A percentile compares a stretch with the other conserved stretches of the same genome.
Evolutionary conservation across 169 alveolate species (phyloP).

Genomic region (Eimeria acervulina): DNA sequence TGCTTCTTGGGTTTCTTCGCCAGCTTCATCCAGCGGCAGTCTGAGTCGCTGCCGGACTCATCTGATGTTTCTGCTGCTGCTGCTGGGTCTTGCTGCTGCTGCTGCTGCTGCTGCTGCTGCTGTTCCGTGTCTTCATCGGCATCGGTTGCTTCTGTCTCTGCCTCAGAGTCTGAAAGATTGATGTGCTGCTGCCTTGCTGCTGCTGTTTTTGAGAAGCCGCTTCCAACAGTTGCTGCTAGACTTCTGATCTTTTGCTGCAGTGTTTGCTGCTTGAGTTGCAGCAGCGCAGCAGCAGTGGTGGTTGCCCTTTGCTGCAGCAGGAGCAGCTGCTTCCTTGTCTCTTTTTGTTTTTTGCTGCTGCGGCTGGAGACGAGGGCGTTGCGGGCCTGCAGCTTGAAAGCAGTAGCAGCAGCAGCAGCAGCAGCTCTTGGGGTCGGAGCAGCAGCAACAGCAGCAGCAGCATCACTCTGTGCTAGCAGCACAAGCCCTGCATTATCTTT

Average conservation of each 20-base stretch:
- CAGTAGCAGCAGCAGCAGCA: slow-evolving; percentile 40
- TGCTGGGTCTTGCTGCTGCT: too few species aligned
- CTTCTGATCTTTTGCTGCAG: slow-evolving; percentile 7
- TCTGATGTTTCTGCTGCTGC: not conserved
- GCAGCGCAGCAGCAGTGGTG: not conserved
- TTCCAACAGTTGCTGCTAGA: not conserved
- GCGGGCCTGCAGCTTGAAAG: not conserved
- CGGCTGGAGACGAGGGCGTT: not conserved
- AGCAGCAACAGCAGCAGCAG: slow-evolving; percentile 52
- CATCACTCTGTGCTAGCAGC: slow-evolving; percentile 27
- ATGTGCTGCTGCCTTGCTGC: too few species aligned
- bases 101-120: not conserved
- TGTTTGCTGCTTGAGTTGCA: slow-evolving; percentile 44
- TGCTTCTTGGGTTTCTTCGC: not conserved
- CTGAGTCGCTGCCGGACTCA: not conserved
- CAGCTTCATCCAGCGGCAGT: slow-evolving; percentile 33
- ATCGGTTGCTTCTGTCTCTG: not conserved
- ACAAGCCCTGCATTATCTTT: slow-evolving; percentile 6
- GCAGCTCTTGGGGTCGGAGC: not conserved
- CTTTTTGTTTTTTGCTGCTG: slow-evolving; percentile 10
- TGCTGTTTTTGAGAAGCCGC: not conserved
- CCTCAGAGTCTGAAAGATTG: not conserved
- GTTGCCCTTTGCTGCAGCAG: not conserved
- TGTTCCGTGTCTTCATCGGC: not conserved
- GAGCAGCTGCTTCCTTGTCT: not conserved